Evolutionary conservation across 192 early-diverging fungal species (phyloP).

Genomic region (Coemansia sp.): DNA sequence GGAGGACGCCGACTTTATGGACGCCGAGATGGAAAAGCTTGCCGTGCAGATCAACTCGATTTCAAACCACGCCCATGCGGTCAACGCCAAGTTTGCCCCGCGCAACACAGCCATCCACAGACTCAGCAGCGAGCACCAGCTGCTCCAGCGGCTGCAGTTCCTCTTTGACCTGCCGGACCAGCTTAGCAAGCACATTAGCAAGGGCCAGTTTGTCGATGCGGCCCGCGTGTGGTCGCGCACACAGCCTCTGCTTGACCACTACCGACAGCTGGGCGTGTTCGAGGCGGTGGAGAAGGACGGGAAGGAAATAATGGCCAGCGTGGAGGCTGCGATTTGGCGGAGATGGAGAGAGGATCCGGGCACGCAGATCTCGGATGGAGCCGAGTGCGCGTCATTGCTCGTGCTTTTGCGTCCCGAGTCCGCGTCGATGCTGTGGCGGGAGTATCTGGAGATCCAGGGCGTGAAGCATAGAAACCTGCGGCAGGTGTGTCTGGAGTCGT

Average conservation of each 20-base stretch:
- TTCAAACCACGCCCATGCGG: constrained; percentile 45
- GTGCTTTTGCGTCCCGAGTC: constrained; percentile 39
- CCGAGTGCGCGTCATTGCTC: constrained; percentile 44
- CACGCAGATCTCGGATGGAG: constrained; percentile 34
- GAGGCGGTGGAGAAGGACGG: constrained; percentile 80
- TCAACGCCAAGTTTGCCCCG: constrained; percentile 64
- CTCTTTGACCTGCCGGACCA: constrained; percentile 83
- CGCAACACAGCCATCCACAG: constrained; percentile 73
- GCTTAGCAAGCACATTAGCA: constrained; percentile 62
- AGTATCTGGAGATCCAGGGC: constrained; percentile 46
- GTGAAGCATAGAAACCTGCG: constrained; percentile 32
- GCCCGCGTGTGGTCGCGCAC: constrained; percentile 76
- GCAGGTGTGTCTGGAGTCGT: constrained; percentile 22
- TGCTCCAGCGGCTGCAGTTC: constrained; percentile 81
- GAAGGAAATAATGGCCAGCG: constrained; percentile 70
- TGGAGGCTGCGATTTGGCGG: constrained; percentile 62
- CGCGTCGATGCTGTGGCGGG: constrained; percentile 28
- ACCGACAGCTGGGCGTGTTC: constrained; percentile 74
- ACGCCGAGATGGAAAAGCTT: constrained; percentile 77
- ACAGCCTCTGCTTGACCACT: constrained; percentile 71
- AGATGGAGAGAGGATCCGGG: constrained; percentile 23
- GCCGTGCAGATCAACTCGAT: constrained; percentile 69
- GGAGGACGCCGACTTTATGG: constrained; percentile 82
- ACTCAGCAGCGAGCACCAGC: constrained; percentile 68
- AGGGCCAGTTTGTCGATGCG: constrained; percentile 67